phyloP scores from a whole-genome alignment of 2,329 filamentous ascomycete genomes.

The Aspergillus neotritici region DNA sequence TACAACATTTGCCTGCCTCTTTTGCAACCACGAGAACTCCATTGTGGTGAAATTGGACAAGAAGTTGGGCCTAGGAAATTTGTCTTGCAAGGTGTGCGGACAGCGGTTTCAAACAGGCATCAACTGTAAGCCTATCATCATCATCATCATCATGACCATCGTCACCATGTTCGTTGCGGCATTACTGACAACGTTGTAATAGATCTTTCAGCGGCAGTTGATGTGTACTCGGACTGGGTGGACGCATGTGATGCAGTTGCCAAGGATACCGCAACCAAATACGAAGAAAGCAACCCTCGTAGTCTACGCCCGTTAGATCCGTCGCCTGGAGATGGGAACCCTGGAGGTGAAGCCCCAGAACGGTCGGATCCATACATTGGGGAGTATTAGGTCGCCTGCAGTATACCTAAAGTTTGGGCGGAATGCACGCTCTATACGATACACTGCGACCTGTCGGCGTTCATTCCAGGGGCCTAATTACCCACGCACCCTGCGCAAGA shows the following conservation, averaged over 20 bases:
- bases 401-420: no score
- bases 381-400: no score
- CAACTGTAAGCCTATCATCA: constrained; percentile 63
- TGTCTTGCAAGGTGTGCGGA: constrained; percentile 88
- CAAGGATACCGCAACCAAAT: constrained; percentile 49
- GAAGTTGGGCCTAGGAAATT: constrained; percentile 76
- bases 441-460: no score
- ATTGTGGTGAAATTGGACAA: constrained; percentile 90
- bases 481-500: no score
- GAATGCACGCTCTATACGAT: no score
- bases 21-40: constrained; percentile 96
- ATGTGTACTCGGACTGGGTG: constrained; percentile 98
- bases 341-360: constrained; percentile 6
- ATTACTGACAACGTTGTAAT: neutral
- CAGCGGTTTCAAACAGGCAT: constrained; percentile 90
- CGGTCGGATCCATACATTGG: no score
- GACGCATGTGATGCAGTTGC: constrained; percentile 79
- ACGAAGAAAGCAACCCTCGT: constrained; percentile 21
- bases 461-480: no score
- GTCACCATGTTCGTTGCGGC: neutral
- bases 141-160: neutral
- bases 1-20: constrained; percentile 90
- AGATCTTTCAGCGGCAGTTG: constrained; percentile 87
- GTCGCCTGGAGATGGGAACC: constrained; percentile 16
- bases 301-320: constrained; percentile 14